These are phyloP conservation scores for Salvia hispanica DNA, from an alignment of 257 asterid genomes.

Conservation along the genomic window DNA sequence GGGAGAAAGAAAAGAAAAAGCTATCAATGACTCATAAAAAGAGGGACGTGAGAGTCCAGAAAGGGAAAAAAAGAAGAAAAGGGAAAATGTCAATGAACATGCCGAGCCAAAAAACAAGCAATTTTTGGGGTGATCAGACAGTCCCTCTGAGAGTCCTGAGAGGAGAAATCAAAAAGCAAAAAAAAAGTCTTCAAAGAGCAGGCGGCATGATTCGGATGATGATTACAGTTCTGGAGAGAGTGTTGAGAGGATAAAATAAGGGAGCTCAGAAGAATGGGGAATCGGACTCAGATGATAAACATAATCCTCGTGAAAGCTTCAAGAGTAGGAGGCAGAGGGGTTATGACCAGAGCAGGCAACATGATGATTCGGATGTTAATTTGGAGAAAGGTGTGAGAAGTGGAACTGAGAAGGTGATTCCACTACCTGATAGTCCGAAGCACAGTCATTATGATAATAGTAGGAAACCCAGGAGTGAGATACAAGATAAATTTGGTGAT, in stretches of 20 bases:
- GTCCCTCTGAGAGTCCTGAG: slow-evolving; percentile 31
- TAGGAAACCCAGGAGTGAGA: slow-evolving; percentile 26
- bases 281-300: slow-evolving; percentile 35
- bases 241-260: slow-evolving; percentile 17
- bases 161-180: slow-evolving; percentile 28
- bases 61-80: neutral
- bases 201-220: slow-evolving; percentile 14
- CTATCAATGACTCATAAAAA: neutral
- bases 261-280: slow-evolving; percentile 24
- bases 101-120: slow-evolving; percentile 1
- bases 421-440: slow-evolving; percentile 19
- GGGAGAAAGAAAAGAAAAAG: too few species aligned
- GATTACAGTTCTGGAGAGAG: slow-evolving; percentile 33
- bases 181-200: slow-evolving; percentile 29
- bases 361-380: slow-evolving; percentile 43
- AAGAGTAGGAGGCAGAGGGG: slow-evolving; percentile 34
- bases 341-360: slow-evolving; percentile 42
- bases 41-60: slow-evolving; percentile 32
- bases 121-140: slow-evolving; percentile 26
- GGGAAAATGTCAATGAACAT: slow-evolving; percentile 29
- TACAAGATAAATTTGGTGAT: slow-evolving; percentile 24
- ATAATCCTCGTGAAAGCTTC: slow-evolving; percentile 43
- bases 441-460: slow-evolving; percentile 22
- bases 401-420: slow-evolving; percentile 25
- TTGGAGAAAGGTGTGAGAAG: slow-evolving; percentile 29